A percentile compares a stretch with the other conserved stretches of the same genome.
Conservation (phyloP, 345 rosid genomes). For the Gossypium mustelinum region DNA sequence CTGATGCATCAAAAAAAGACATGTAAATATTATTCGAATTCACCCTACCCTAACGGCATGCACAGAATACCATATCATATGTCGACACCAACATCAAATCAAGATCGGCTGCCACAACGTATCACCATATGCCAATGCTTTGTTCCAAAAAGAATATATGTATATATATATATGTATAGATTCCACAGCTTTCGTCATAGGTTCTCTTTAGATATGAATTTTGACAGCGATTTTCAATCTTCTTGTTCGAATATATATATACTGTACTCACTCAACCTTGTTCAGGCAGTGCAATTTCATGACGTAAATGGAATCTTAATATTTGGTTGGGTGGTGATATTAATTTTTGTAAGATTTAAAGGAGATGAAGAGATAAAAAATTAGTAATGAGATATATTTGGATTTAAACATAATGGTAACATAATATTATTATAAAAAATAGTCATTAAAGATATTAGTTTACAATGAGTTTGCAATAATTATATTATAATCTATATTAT, state of each 20-base stretch:
- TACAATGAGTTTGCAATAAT: too few species aligned
- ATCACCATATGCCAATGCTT: not conserved
- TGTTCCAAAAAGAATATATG: not conserved
- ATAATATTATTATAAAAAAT: too few species aligned
- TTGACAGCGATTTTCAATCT: not conserved
- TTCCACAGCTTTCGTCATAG: not conserved
- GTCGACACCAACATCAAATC: not conserved
- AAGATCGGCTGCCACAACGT: not conserved
- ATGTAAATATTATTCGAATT: not conserved
- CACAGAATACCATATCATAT: too few species aligned
- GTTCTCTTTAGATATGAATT: not conserved
- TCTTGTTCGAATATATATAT: too few species aligned
- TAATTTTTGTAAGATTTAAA: too few species aligned
- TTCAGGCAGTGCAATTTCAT: not conserved
- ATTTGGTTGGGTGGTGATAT: too few species aligned
- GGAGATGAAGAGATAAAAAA: too few species aligned
- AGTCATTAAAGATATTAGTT: too few species aligned
- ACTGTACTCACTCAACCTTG: not conserved
- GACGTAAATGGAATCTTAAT: not conserved
- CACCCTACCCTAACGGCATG: not conserved
- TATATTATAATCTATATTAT: too few species aligned
- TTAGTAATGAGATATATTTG: too few species aligned
- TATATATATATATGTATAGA: not conserved
- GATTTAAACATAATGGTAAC: too few species aligned
- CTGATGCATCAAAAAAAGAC: not conserved